phyloP scores from a whole-genome alignment of 1,139 yeast genomes.

The Debaryomyces subglobosus region DNA sequence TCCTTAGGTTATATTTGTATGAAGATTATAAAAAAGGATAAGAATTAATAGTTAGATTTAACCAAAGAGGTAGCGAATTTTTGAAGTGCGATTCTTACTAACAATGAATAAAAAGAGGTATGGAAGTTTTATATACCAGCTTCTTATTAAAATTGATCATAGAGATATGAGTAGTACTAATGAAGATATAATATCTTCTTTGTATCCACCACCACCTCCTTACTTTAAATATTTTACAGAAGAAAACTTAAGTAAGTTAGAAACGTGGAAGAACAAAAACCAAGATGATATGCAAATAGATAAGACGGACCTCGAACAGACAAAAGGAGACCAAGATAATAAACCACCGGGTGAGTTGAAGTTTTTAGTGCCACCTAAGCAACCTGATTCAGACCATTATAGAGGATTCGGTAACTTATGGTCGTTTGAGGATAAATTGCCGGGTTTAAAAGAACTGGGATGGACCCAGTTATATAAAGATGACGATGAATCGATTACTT shows the following conservation, averaged over 20 bases:
- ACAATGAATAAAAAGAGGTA: neutral
- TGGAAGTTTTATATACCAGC: neutral
- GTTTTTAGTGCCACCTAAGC: conserved; percentile 65
- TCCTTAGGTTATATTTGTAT: conserved; percentile 4
- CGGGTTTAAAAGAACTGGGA: conserved; percentile 68
- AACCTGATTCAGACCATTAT: conserved; percentile 63
- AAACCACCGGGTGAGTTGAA: conserved; percentile 45
- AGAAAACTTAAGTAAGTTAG: conserved; percentile 52
- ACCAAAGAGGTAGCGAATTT: conserved; percentile 1
- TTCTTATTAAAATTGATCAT: neutral
- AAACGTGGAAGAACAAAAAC: conserved; percentile 22
- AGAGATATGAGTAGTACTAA: conserved; percentile 16
- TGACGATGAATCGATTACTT: conserved; percentile 48
- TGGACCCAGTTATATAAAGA: conserved; percentile 64
- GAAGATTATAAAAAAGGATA: neutral
- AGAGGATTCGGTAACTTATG: conserved; percentile 82
- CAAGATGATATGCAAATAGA: conserved; percentile 11
- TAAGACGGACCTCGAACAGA: conserved; percentile 6
- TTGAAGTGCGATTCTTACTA: conserved; percentile 4
- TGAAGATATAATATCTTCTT: conserved; percentile 57
- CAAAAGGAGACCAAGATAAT: conserved; percentile 9
- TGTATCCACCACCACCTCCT: conserved; percentile 89
- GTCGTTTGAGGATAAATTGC: conserved; percentile 74
- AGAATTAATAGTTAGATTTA: neutral
- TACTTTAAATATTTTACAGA: conserved; percentile 68